Base-by-base conservation (phyloP, 148 eudicot genomes). In the Silene uniflora region DNA sequence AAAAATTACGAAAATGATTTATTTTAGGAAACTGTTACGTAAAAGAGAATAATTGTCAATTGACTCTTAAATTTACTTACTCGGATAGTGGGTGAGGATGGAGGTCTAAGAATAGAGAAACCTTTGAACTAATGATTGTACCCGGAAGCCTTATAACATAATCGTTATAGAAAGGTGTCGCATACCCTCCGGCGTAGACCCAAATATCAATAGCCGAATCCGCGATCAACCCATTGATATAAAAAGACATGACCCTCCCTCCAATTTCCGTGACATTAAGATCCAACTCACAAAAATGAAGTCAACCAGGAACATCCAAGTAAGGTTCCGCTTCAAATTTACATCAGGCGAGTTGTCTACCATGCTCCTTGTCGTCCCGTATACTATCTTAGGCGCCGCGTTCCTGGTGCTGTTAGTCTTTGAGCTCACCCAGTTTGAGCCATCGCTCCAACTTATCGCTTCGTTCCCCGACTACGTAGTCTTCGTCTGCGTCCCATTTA, bases 241-340 rank as follows among this genome's bases (percentile, higher is more conserved):
- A 66, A 11, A 88, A 71, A 17, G 24, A 14, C 46, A 83, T 83
- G 18, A 35, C 59, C 56, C 42, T 77, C 2, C 72, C 62, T 7
- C 14, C n/a, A 2, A 6, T 16, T 7, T 44, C 71, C 3, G 75
- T 76, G 5, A 79, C 52, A 12, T 10, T 14, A 1, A 2, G 11
- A 18, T 73, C 81, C n/a, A 80, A 24, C 72, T 85, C 86, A 35
- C 85, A 79, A 5, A 83, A 82, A 80, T 83, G 87, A 17, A 89
- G 78, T 89, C 88, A 12, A 89, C 86, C 2, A 71, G 12, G 60
- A 85, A 69, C 44, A 9, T 22, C 87, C 87, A 87, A 5, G 80
- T 87, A 0, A 78, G 27, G 52, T 77, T 83, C 7, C 23, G 18
- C 2, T 10, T 71, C 6, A 19, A 13, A 12, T 35, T 72, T 1